These are phyloP conservation scores for Auriculariales sp. DNA, from an alignment of 768 basidiomycete species.

Conservation along the genomic window DNA sequence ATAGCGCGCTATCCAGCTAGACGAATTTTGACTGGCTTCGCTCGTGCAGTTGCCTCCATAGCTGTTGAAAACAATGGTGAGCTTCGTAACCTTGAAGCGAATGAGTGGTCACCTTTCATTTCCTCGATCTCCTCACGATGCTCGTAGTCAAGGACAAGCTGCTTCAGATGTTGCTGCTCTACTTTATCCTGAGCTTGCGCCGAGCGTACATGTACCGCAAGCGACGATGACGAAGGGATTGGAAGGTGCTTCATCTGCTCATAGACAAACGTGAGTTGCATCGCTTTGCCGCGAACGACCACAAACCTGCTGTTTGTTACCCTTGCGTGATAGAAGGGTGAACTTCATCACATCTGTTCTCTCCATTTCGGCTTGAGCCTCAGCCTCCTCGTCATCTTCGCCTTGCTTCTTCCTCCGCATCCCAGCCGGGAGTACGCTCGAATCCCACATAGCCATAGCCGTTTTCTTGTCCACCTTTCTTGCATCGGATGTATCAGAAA, in stretches of 20 bases:
- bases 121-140: slow-evolving; percentile 55
- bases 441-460: slow-evolving; percentile 78
- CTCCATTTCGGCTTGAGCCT: slow-evolving; percentile 13
- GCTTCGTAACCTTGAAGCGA: neutral
- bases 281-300: neutral
- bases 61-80: neutral
- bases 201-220: slow-evolving; percentile 81
- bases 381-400: slow-evolving; percentile 25
- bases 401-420: slow-evolving; percentile 42
- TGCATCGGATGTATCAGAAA: slow-evolving; percentile 78
- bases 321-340: slow-evolving; percentile 81
- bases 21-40: slow-evolving; percentile 6
- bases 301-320: slow-evolving; percentile 80
- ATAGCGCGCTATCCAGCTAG: slow-evolving; percentile 3
- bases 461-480: slow-evolving; percentile 82
- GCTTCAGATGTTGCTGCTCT: slow-evolving; percentile 93
- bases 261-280: slow-evolving; percentile 5
- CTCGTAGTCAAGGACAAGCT: slow-evolving; percentile 83
- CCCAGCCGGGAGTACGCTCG: slow-evolving; percentile 57
- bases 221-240: slow-evolving; percentile 72
- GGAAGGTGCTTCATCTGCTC: slow-evolving; percentile 71
- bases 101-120: slow-evolving; percentile 7
- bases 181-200: slow-evolving; percentile 90
- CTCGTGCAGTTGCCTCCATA: slow-evolving; percentile 3
- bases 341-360: slow-evolving; percentile 64